Percentiles rank a stretch among this genome's conserved stretches.
Evolutionary conservation across 192 early-diverging fungal species (phyloP).

Genomic region (Backusella liffmaniae): DNA sequence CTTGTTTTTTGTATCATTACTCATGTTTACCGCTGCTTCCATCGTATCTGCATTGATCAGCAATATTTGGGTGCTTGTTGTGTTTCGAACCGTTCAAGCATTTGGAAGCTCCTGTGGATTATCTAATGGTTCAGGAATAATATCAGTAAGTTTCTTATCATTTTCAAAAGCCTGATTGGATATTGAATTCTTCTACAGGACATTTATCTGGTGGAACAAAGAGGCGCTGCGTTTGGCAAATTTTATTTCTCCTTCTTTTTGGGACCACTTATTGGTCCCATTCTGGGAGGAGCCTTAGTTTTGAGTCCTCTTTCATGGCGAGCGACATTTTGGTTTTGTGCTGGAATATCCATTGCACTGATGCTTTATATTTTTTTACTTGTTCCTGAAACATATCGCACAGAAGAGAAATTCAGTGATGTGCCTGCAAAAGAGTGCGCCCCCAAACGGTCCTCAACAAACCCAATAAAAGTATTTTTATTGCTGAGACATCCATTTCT

Average conservation of each 20-base stretch:
- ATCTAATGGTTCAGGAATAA: slow-evolving; percentile 38
- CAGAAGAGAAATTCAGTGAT: too few species aligned
- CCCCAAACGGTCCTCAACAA: neutral
- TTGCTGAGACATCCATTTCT: slow-evolving; percentile 39
- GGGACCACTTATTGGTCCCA: slow-evolving; percentile 8
- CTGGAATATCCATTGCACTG: slow-evolving; percentile 8
- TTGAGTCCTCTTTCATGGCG: slow-evolving; percentile 37
- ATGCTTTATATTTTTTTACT: neutral
- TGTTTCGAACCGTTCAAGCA: slow-evolving; percentile 44
- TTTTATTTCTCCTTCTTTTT: slow-evolving; percentile 28
- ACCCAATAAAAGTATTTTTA: slow-evolving; percentile 1
- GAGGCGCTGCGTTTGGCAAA: slow-evolving; percentile 28
- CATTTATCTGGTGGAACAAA: slow-evolving; percentile 22
- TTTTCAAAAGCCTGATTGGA: too few species aligned
- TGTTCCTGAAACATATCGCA: too few species aligned
- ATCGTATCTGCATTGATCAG: slow-evolving; percentile 38
- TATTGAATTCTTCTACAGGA: neutral
- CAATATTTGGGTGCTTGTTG: slow-evolving; percentile 36
- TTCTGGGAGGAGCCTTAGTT: slow-evolving; percentile 16
- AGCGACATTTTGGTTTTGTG: slow-evolving; percentile 46
- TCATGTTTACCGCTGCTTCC: slow-evolving; percentile 42
- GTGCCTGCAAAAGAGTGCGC: neutral
- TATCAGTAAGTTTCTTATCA: slow-evolving; percentile 24
- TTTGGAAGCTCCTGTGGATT: slow-evolving; percentile 43
- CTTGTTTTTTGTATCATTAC: slow-evolving; percentile 33